Evolutionary conservation across 768 basidiomycete species (phyloP), one percentile per base, ranked within the genome.

Genomic region (Inosperma sp.): DNA sequence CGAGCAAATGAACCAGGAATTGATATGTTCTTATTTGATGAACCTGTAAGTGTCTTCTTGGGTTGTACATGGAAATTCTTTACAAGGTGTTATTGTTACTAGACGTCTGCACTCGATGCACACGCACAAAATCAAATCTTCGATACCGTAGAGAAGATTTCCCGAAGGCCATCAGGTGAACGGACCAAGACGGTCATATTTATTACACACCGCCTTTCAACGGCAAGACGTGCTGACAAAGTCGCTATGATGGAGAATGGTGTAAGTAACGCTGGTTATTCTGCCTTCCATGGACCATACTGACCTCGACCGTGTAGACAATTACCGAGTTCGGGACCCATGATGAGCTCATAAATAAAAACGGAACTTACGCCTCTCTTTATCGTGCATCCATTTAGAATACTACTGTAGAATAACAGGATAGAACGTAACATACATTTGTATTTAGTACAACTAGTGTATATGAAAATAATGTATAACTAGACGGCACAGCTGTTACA

Each of bases 221-320:
- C 84, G 37, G 88, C 88, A 16, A 83, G 87, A 3, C 80, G 86
- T 35, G 89, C 89, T 55, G 87, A 92, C 70, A 89, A 88, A 68
- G 80, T 90, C 56, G 88, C 86, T 35, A 86, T 89, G 82, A 88
- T 90, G 85, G 84, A 89, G 59, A 76, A 78, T 59, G 88, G 88
- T 66, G 78, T 79, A 66, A 58, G 69, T 62, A 9, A 22, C n/a
- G n/a, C n/a, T n/a, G n/a, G n/a, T n/a, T n/a, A n/a, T 27, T 21
- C 13, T 41, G 21, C n/a, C 19, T 21, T 23, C 19, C 21, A 19
- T 12, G 14, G 13, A 4, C 12, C n/a, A 39, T 48, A 2, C 31
- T 29, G n/a, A 47, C 45, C 8, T 29, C 33, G 17, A 30, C 37
- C 9, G 10, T 41, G 36, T 35, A 88, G 86, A 83, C 78, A 3